Percentiles rank a stretch among this genome's conserved stretches.
Evolutionary conservation across 805 yeast species (phyloP).

Genomic region (Pichia nakasei): DNA sequence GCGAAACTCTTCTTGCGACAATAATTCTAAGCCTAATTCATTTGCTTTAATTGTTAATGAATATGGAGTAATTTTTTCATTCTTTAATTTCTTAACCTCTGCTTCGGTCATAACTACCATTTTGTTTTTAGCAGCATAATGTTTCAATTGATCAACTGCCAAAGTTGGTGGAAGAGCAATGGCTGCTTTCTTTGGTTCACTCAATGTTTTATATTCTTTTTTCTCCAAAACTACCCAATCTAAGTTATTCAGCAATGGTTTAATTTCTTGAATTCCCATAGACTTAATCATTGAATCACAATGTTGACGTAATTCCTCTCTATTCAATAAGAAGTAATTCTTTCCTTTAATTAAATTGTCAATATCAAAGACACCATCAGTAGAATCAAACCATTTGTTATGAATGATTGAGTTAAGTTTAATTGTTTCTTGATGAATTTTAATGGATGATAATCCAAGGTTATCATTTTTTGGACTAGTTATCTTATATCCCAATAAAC

Average conservation of each 20-base stretch:
- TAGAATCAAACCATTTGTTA: conserved; percentile 5
- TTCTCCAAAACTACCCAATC: conserved; percentile 15
- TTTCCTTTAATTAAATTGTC: conserved; percentile 12
- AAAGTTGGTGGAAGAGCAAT: conserved; percentile 6
- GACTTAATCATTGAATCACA: not conserved
- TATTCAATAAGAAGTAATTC: conserved; percentile 29
- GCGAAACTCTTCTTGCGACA: conserved; percentile 20
- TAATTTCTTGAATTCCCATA: not conserved
- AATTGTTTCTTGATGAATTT: not conserved
- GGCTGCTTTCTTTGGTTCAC: not conserved
- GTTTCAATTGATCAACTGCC: conserved; percentile 10
- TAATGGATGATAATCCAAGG: not conserved
- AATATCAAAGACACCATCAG: not conserved
- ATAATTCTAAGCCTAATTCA: conserved; percentile 32
- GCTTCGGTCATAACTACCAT: conserved; percentile 25
- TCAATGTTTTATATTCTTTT: conserved; percentile 11
- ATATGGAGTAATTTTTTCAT: conserved; percentile 22
- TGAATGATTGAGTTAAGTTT: not conserved
- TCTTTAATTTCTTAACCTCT: conserved; percentile 26
- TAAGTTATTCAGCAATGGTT: conserved; percentile 3
- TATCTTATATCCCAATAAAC: conserved; percentile 8
- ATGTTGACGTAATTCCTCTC: conserved; percentile 17
- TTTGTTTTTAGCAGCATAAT: conserved; percentile 24
- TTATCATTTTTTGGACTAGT: not conserved
- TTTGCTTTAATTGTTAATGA: conserved; percentile 31